phyloP scores from a whole-genome alignment of 2,329 filamentous ascomycete genomes.

The Nemania sp. region DNA sequence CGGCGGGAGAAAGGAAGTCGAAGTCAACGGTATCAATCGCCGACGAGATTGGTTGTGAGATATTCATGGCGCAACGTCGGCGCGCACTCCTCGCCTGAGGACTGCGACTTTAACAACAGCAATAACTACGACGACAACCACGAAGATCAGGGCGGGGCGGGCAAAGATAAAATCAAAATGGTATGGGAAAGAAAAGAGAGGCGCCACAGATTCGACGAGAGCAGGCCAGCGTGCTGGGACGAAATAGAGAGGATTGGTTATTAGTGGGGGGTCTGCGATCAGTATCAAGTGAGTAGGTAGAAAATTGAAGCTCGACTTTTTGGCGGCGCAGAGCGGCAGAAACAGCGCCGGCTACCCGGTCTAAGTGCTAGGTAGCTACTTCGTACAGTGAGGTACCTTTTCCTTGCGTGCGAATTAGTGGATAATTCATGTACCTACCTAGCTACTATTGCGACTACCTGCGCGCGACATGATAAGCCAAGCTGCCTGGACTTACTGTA shows the following conservation, averaged over 20 bases:
- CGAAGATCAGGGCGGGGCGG: background rate
- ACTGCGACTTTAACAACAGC: constrained; percentile 12
- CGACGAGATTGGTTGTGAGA: constrained; percentile 80
- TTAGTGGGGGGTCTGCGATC: too few relatives aligned
- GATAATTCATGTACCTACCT: background rate
- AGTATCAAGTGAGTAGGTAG: background rate
- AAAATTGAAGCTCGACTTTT: constrained; percentile 43
- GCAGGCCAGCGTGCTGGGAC: too few relatives aligned
- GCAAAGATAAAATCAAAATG: background rate
- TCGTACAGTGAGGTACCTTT: background rate
- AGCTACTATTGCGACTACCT: background rate
- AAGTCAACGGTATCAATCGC: constrained; percentile 88
- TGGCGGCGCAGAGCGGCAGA: constrained; percentile 51
- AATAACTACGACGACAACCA: background rate
- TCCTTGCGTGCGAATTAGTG: too few relatives aligned
- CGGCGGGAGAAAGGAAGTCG: constrained; percentile 76
- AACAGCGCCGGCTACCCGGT: background rate
- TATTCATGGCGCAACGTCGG: constrained; percentile 58
- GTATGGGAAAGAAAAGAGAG: background rate
- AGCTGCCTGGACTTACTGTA: background rate
- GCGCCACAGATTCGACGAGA: too few relatives aligned
- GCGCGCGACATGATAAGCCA: background rate
- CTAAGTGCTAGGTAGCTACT: background rate
- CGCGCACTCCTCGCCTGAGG: constrained; percentile 27
- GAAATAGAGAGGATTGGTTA: too few relatives aligned